Percentiles rank a stretch among this genome's conserved stretches.
These are phyloP conservation scores for Aspergillus campestris DNA, from an alignment of 495 filamentous ascomycete species.

Conservation along the genomic window DNA sequence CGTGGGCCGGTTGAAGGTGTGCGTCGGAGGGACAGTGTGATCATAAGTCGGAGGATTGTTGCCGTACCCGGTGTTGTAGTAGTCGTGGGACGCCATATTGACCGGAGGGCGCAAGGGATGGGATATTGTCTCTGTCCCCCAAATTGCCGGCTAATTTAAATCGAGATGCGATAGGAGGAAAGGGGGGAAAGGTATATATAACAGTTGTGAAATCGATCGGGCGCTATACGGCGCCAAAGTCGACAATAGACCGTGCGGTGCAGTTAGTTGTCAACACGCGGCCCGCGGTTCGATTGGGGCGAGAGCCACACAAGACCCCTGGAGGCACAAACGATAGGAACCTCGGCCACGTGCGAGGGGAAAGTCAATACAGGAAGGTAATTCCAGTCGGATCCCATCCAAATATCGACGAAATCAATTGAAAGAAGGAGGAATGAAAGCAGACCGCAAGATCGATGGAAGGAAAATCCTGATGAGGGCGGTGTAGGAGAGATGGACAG, in stretches of 20 bases:
- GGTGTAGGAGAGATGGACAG: background rate
- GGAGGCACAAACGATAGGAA: no score
- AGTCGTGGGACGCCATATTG: constrained; percentile 77
- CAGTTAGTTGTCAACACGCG: no score
- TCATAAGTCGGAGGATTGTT: constrained; percentile 37
- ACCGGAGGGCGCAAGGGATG: constrained; percentile 5
- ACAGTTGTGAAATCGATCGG: no score
- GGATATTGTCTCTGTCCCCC: background rate
- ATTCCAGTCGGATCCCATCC: no score
- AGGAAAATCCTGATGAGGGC: background rate
- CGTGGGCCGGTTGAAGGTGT: constrained; percentile 20
- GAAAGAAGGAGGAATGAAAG: background rate
- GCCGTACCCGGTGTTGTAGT: constrained; percentile 53
- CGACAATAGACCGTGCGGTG: no score
- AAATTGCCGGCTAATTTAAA: no score
- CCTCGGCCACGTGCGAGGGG: background rate
- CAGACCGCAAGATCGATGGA: background rate
- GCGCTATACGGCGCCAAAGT: no score
- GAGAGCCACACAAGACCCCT: no score
- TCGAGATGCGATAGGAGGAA: no score
- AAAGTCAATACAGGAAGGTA: no score
- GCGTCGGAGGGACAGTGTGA: constrained; percentile 24
- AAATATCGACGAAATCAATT: no score
- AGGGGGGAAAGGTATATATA: background rate
- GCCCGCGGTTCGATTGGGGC: no score